Conservation (phyloP, 305 asterid genomes). For the Plantago coronopus region DNA sequence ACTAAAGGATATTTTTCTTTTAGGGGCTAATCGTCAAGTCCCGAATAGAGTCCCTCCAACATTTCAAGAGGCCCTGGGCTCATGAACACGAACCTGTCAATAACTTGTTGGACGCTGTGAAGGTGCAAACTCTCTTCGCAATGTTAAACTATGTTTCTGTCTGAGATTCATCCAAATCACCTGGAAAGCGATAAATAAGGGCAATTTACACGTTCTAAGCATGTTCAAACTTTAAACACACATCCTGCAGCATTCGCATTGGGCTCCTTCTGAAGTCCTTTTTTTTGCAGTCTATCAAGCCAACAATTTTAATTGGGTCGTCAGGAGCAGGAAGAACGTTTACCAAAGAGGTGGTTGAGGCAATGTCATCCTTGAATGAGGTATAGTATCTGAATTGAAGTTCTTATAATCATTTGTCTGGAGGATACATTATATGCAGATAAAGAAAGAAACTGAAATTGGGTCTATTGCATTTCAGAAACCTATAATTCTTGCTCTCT, state of each 20-base stretch:
- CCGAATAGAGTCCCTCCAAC: constrained; percentile 82
- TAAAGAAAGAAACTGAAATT: background rate
- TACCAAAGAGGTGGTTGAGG: constrained; percentile 80
- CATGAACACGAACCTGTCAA: constrained; percentile 82
- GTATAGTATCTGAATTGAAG: constrained; percentile 28
- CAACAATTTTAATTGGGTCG: constrained; percentile 90
- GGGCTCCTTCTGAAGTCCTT: constrained; percentile 7
- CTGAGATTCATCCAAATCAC: background rate
- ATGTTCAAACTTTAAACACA: too few species aligned
- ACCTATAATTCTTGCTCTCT: constrained; percentile 90
- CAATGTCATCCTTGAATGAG: constrained; percentile 80
- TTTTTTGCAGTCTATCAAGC: constrained; percentile 65
- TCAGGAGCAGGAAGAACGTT: constrained; percentile 95
- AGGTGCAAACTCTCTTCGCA: constrained; percentile 42
- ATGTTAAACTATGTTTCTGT: background rate
- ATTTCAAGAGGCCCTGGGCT: constrained; percentile 98
- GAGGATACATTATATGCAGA: background rate
- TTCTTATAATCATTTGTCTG: constrained; percentile 1
- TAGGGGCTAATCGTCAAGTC: constrained; percentile 83
- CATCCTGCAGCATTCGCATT: background rate
- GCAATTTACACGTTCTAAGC: background rate
- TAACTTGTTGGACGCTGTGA: constrained; percentile 72
- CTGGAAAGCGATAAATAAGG: background rate
- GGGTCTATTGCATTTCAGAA: constrained; percentile 46
- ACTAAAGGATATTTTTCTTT: constrained; percentile 14